A percentile compares a stretch with the other conserved stretches of the same genome.
These are phyloP conservation scores for Cladorrhinum sp. DNA, from an alignment of 2,329 filamentous ascomycete genomes.

Conservation along the genomic window DNA sequence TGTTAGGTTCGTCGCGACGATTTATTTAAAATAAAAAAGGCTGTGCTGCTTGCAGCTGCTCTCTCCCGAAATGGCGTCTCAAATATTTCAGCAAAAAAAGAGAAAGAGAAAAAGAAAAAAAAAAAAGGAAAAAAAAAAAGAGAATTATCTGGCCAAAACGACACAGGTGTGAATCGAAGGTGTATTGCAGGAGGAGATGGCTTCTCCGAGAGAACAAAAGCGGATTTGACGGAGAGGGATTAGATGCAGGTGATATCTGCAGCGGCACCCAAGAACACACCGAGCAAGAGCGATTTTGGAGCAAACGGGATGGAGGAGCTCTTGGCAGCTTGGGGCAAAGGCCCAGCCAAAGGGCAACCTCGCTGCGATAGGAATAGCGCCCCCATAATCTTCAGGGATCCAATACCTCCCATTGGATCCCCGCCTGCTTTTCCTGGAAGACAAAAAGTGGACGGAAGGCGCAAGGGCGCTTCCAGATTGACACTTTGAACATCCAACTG, in stretches of 20 bases:
- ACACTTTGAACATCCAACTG: not conserved
- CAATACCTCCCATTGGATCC: not conserved
- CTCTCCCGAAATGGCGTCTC: not conserved
- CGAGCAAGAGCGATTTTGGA: not conserved
- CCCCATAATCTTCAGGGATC: not conserved
- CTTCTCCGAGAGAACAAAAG: not conserved
- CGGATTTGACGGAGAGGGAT: not conserved
- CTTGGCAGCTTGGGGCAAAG: not conserved
- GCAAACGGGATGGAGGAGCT: not conserved
- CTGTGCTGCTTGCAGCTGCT: not conserved
- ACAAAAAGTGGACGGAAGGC: slow-evolving; percentile 1
- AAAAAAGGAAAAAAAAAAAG: not conserved
- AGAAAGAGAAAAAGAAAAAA: not conserved
- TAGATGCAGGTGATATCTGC: not conserved
- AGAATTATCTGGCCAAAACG: slow-evolving; percentile 5
- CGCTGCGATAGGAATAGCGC: slow-evolving; percentile 12
- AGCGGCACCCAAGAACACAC: not conserved
- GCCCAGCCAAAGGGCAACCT: not conserved
- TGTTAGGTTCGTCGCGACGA: not conserved
- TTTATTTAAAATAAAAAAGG: not conserved
- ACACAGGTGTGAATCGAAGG: not conserved
- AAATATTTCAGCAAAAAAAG: not conserved
- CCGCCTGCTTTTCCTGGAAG: slow-evolving; percentile 1
- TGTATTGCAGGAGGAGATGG: slow-evolving; percentile 1
- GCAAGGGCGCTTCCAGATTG: slow-evolving; percentile 1